Evolutionary conservation across 2,329 filamentous ascomycete genomes (phyloP), one percentile per base, ranked within the genome.

Genomic region (Talaromyces sp.): DNA sequence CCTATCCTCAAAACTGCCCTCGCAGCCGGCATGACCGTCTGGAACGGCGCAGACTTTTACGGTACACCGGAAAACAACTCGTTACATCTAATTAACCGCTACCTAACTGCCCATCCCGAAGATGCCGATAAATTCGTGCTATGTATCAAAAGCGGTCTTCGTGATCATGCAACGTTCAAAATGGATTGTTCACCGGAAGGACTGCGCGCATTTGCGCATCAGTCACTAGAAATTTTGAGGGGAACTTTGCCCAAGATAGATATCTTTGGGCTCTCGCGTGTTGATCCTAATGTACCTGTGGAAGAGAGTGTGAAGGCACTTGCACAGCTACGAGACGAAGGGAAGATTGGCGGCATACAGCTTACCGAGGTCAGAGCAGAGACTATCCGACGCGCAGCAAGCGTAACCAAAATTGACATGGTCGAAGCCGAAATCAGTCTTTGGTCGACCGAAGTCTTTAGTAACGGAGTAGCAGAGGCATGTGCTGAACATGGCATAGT

Each of bases 1-100:
- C 39, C 54, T 15, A 47, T 85, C 11, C 80, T 90, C 75, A 83
- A 83, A 69, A 80, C 83, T n/a, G 79, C 86, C 5, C 73, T 87
- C 25, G 73, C 76, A 41, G 70, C 75, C 0, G 80, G 81, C 41
- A 77, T 79, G 58, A 81, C 81, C 65, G 78, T 83, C 71, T 90
- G 87, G 86, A 89, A 89, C 70, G 87, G 81, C 41, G 73, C 63
- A 67, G 86, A 89, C 71, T 84, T 90, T 72, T 91, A 91, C 76
- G 88, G 88, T 39, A 82, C 74, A 0, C 72, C 83, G 0, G 79
- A 85, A 25, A 81, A 81, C 70, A 88, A 89, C 77, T 86, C 82
- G 2, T 74, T 89, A 70, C 83, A 84, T 35, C 75, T 90, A 6
- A 75, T 90, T 37, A 82, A 85, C 67, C 79, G 81, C 27, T 90